Evolutionary conservation across 75 land plant genomes (phyloP), one percentile per base, ranked within the genome.

Genomic region (Azolla pinnata): DNA sequence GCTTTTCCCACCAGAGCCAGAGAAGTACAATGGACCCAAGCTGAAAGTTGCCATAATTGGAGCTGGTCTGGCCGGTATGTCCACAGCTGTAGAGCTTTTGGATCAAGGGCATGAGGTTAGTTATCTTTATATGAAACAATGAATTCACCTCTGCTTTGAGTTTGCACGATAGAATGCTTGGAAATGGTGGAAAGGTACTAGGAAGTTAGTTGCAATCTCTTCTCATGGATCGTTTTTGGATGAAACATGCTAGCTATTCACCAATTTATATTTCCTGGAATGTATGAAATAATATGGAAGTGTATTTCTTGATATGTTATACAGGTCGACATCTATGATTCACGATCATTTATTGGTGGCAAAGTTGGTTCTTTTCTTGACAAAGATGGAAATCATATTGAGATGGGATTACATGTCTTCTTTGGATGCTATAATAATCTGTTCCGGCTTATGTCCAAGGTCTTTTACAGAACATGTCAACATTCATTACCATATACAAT

Each of bases 371-470:
- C 97, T 1, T 92, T 80, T 75, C 68, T 70, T 17, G 97, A 92
- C 60, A 85, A 76, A 61, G 59, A 63, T 45, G 97, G 96, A 44
- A 92, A 92, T 42, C 97, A 92, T 46, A 73, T 92, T 62, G 96
- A 92, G 56, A 92, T 92, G 97, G 97, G 97, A 1, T 67, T 92
- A 34, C 97, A 92, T 73, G 97, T 92, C 14, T 92, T 92, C 34
- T 92, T 92, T 71, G 97, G 97, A 32, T 92, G 97, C 81, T 92
- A 92, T 56, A 84, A 79, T 58, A 92, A 92, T 69, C 84, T 92
- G 21, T 92, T 87, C 44, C 96, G 97, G n/a, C 77, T 92, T 27
- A 75, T 92, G 84, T 78, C 83, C 60, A 92, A 92, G 95, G 97
- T 92, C 28, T 23, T 51, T 61, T n/a, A n/a, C n/a, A n/a, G n/a